Evolutionary conservation across 2,329 filamentous ascomycete genomes (phyloP).

Genomic region (Anthostomella pinea): DNA sequence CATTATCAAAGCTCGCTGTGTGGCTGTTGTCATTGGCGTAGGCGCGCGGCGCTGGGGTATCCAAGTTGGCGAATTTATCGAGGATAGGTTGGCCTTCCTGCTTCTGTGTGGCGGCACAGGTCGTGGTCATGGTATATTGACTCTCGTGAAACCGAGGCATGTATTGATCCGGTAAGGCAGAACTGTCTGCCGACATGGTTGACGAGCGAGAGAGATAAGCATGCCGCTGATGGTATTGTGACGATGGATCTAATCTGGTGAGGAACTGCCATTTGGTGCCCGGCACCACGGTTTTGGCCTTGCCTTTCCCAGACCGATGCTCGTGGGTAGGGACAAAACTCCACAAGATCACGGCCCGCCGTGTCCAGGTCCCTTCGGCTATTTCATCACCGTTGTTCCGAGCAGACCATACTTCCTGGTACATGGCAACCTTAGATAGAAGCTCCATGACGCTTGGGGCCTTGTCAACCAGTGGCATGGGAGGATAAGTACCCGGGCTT

Average conservation of each 20-base stretch:
- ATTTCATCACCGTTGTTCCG: constrained; percentile 39
- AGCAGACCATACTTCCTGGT: constrained; percentile 62
- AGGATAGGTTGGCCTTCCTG: too few species aligned
- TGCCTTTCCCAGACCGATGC: constrained; percentile 40
- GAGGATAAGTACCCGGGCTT: too few species aligned
- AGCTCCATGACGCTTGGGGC: constrained; percentile 45
- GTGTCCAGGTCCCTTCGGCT: constrained; percentile 41
- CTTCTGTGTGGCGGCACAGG: too few species aligned
- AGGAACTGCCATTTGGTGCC: constrained; percentile 63
- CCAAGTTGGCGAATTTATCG: too few species aligned
- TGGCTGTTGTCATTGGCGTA: too few species aligned
- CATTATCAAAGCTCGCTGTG: too few species aligned
- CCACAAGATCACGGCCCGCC: constrained; percentile 62
- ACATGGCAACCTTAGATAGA: constrained; percentile 62
- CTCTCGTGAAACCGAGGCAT: too few species aligned
- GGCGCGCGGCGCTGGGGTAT: too few species aligned
- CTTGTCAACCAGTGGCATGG: too few species aligned
- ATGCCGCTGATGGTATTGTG: constrained; percentile 54
- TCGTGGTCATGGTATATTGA: too few species aligned
- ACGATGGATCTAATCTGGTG: constrained; percentile 57
- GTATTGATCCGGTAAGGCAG: too few species aligned
- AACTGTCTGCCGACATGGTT: constrained; percentile 35
- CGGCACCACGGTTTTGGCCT: constrained; percentile 46
- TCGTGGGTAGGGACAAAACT: constrained; percentile 55
- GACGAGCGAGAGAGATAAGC: constrained; percentile 35